Conservation (phyloP, 805 yeast species). For the Brettanomyces anomalus region DNA sequence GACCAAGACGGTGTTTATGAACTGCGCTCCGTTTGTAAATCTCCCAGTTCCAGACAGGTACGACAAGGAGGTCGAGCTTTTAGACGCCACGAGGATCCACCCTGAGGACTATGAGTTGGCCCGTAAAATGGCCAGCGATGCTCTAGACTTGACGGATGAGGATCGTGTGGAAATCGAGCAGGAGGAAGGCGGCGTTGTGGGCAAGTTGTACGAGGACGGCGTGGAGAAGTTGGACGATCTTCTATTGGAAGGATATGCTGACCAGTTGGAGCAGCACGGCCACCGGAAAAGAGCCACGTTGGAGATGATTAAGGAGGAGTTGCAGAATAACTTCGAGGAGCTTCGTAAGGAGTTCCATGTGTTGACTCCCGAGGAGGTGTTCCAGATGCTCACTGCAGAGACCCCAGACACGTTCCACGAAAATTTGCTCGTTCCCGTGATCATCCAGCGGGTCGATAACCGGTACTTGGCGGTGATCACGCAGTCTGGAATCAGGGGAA, state of each 20-base stretch:
- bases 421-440: slow-evolving; percentile 70
- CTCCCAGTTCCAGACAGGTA: slow-evolving; percentile 55
- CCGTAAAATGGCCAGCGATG: slow-evolving; percentile 96
- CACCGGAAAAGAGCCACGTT: slow-evolving; percentile 71
- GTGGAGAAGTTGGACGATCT: slow-evolving; percentile 74
- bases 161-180: slow-evolving; percentile 71
- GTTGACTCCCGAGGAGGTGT: slow-evolving; percentile 62
- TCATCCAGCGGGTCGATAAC: slow-evolving; percentile 52
- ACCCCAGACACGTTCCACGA: slow-evolving; percentile 55
- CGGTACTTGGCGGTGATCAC: slow-evolving; percentile 32
- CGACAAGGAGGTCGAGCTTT: slow-evolving; percentile 60
- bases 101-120: slow-evolving; percentile 97
- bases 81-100: slow-evolving; percentile 94
- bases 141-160: slow-evolving; percentile 91
- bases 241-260: slow-evolving; percentile 85
- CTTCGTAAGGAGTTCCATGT: slow-evolving; percentile 63
- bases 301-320: slow-evolving; percentile 77
- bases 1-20: slow-evolving; percentile 75
- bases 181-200: slow-evolving; percentile 67
- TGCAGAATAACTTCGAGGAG: slow-evolving; percentile 83
- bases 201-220: slow-evolving; percentile 62
- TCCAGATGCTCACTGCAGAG: slow-evolving; percentile 87
- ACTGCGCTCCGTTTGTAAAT: slow-evolving; percentile 83
- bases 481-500: slow-evolving; percentile 45
- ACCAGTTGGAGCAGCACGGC: slow-evolving; percentile 73